Base-by-base conservation (phyloP, 805 yeast genomes). In the Saturnispora silvae region DNA sequence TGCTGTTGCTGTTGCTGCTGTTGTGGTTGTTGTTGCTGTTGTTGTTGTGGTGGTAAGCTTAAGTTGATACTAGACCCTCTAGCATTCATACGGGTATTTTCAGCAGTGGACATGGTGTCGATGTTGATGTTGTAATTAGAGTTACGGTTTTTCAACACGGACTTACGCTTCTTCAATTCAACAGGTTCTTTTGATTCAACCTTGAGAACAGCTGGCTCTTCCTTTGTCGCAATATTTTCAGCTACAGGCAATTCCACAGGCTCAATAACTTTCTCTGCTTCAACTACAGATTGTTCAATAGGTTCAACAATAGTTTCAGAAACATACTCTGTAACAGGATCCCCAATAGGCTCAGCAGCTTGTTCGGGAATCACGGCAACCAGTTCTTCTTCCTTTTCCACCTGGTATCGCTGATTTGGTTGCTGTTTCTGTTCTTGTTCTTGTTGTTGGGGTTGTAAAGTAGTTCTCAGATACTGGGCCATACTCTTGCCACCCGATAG, bases 71-170 rank as follows among this genome's bases (percentile, higher is more conserved):
- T 59, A n/a, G 60, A 50, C 5, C 76, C 66, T 50, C 74, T 53
- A 1, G 89, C 80, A 56, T 81, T 81, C 40, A 79, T 52, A 41
- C 86, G 65, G 0, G 92, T 81, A 53, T 81, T 81, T 50, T 81
- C 86, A 1, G 87, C 87, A 0, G 92, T 81, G 1, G 87, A 68
- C 37, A 14, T 5, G n/a, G 8, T 5, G 18, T 29, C 18, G 20
- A 14, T 14, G 15, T 24, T 28, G 2, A 80, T 9, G 41, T 24
- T 10, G 2, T 46, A 25, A 15, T 27, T 37, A 10, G 33, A 44
- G 31, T 39, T 38, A 15, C 53, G 34, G 29, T 55, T 57, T 34
- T 72, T 72, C 64, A 72, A 59, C 14, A 73, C 78, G 1, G 77
- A 70, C 38, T 56, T 58, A 42, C 59, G 68, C 63, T 46, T 52